Base-by-base conservation (phyloP, 2,329 filamentous ascomycete genomes). In the Penicillium sp. region DNA sequence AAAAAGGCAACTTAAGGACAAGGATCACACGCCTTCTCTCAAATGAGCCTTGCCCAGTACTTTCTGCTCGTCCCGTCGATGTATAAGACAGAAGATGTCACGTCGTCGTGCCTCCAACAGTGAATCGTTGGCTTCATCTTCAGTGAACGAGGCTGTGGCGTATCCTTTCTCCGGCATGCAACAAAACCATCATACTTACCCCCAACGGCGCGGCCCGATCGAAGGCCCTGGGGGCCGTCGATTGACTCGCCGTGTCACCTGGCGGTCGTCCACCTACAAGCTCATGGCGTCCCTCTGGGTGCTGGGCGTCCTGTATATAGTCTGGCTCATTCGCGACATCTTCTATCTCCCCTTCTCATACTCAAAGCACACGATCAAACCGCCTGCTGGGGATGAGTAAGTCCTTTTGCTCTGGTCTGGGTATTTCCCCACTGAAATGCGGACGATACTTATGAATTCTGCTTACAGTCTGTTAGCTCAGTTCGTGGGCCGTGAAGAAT, bases 211-310 rank as follows among this genome's bases (percentile, higher is more conserved):
- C 47, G 76, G 75, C 9, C 76, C 76, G 49, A 78, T 78, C 64
- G 76, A 78, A 64, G 76, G 75, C n/a, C 76, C 76, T 38, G 70
- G 75, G 67, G 76, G 76, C 62, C 74, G 76, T 46, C 71, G 75
- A 54, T 67, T 78, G 45, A 76, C 76, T 63, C 76, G 76, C 35
- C 71, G 76, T 64, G 76, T 78, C 66, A 78, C 76, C 66, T 79
- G 76, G 76, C 75, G 77, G 41, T 78, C 76, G 13, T 78, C 76
- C 17, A 78, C 76, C 21, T 78, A 79, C 70, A 79, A 78, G 64
- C 67, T 79, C 47, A 72, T 78, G 69, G 76, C 77, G 7, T 77
- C 74, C 45, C 67, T 78, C 21, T 79, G 76, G 75, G 75, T 79
- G 23, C 58, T 78, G 50, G 74, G 73, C 13, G 75, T 78, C 8